Evolutionary conservation across 441 rosid species (phyloP).

Genomic region (Populus tomentosa): DNA sequence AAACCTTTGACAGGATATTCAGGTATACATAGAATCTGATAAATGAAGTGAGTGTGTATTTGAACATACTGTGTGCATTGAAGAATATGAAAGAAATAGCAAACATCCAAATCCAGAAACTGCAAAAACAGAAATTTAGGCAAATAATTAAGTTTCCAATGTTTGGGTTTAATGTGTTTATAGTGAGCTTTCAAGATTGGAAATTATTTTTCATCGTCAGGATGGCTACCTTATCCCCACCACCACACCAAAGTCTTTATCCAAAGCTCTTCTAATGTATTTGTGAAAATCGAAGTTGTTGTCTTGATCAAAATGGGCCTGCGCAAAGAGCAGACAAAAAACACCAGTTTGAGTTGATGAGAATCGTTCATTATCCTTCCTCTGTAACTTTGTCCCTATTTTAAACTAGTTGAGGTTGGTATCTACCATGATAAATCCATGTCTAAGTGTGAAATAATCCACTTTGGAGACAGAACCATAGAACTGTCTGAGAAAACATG

Average conservation of each 20-base stretch:
- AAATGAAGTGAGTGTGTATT: background rate
- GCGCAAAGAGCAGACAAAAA: background rate
- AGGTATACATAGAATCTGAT: background rate
- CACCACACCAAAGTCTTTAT: constrained; percentile 52
- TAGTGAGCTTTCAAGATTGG: too few species aligned
- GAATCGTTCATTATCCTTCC: background rate
- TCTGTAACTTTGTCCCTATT: background rate
- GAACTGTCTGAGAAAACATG: constrained; percentile 56
- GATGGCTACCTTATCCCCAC: constrained; percentile 50
- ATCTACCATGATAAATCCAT: constrained; percentile 65
- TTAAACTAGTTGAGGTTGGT: background rate
- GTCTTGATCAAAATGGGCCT: constrained; percentile 63
- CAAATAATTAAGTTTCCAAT: background rate
- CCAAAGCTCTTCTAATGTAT: constrained; percentile 65
- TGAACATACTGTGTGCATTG: constrained; percentile 43
- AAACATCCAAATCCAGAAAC: constrained; percentile 53
- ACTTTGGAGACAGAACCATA: constrained; percentile 52
- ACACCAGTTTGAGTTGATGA: background rate
- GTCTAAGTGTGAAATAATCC: constrained; percentile 64
- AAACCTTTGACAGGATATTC: background rate
- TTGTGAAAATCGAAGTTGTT: constrained; percentile 61
- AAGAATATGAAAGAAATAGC: constrained; percentile 43
- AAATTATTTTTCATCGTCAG: background rate
- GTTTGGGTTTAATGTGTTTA: background rate
- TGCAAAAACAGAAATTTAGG: constrained; percentile 23